Evolutionary conservation across 768 basidiomycete species (phyloP), one percentile per base, ranked within the genome.

Genomic region (Leucosporidium creatinivorum): DNA sequence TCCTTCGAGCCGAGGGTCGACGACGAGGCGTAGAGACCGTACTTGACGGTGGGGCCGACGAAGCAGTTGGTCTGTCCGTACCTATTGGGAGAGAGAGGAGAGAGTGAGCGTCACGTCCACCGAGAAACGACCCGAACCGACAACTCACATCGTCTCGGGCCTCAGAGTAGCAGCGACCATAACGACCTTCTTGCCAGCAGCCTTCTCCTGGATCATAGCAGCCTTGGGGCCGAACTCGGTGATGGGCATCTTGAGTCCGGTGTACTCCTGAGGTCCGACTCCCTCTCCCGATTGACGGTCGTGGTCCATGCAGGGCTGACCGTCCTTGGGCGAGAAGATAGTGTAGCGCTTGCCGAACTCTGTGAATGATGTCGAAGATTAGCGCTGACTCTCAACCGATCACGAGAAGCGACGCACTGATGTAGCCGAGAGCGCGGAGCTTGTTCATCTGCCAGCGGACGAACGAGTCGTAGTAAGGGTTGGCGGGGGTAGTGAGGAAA

Each of bases 241-340:
- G 3, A 98, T 92, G 79, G 90, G 86, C 89, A 98, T 91, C 81
- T 96, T 97, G 78, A 98, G 79, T 25, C 82, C 88, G 25, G 93
- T 90, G 80, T 98, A 98, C 77, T 98, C 94, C 75, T 93, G 91
- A 6, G 96, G 96, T 9, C 91, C 91, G 63, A 92, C 81, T 57
- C 88, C 94, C 79, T 99, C 96, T 51, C 96, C 96, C 67, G 91
- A 91, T 61, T 86, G 84, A 65, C 96, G 88, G 78, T 99, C 96
- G 80, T 99, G 96, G 79, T 99, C 96, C 96, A 99, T 98, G 77
- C 96, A 99, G 0, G 96, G 94, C 76, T 98, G 96, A 3, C 93
- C 93, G 73, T 99, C 96, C 79, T 97, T 97, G 3, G 93, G 92
- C 71, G 91, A 93, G 83, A 96, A 99, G 76, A 99, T 91, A 19